These are phyloP conservation scores for Pseudoneurospora amorphoporcata DNA, from an alignment of 495 filamentous ascomycete genomes.

Conservation along the genomic window DNA sequence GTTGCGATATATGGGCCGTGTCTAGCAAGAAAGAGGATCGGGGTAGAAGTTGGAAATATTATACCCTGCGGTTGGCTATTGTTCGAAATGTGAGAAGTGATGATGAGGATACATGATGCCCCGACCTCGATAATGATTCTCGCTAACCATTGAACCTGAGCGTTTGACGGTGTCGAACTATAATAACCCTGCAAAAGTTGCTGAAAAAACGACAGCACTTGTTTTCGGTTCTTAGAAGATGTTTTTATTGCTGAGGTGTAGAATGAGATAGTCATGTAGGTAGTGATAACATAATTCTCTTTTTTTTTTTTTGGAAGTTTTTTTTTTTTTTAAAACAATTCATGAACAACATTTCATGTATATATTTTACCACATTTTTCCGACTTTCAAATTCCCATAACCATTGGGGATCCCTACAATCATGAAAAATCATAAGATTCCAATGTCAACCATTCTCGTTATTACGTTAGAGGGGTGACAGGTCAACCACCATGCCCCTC, in stretches of 20 bases:
- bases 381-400: neutral
- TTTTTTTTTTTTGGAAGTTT: too few species aligned
- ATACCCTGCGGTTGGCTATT: neutral
- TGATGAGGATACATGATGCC: neutral
- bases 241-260: neutral
- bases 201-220: neutral
- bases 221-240: neutral
- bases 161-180: neutral
- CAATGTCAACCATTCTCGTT: neutral
- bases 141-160: neutral
- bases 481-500: neutral
- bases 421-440: neutral
- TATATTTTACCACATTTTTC: neutral
- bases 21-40: neutral
- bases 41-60: neutral
- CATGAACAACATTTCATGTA: neutral
- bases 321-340: too few species aligned
- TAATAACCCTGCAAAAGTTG: neutral
- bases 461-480: neutral
- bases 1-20: neutral
- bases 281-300: too few species aligned
- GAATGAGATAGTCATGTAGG: neutral
- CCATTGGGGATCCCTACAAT: neutral
- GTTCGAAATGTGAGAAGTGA: neutral
- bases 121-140: neutral